phyloP scores from a whole-genome alignment of 2,329 filamentous ascomycete species.

The Diaporthe batatas region DNA sequence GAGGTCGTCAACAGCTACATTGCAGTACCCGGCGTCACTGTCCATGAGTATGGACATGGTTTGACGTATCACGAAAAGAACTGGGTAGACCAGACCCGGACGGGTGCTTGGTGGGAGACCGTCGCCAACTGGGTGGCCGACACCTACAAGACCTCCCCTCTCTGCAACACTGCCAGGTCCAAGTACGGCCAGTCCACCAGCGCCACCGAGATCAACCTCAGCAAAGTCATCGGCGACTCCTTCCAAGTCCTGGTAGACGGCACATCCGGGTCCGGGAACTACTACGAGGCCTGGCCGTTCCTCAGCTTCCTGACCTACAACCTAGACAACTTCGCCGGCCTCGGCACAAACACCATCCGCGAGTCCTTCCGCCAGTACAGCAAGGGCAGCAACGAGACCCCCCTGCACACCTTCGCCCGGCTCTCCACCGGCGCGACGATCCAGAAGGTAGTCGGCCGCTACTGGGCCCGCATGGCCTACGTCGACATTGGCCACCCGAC shows the following conservation, averaged over 20 bases:
- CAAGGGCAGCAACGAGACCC: slow-evolving; percentile 61
- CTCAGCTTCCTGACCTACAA: slow-evolving; percentile 63
- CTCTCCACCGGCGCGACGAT: slow-evolving; percentile 52
- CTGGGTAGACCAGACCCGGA: slow-evolving; percentile 60
- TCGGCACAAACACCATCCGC: slow-evolving; percentile 57
- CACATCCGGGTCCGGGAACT: slow-evolving; percentile 57
- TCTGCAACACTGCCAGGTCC: slow-evolving; percentile 57
- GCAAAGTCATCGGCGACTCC: slow-evolving; percentile 61
- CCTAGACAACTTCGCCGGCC: slow-evolving; percentile 57
- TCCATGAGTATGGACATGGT: slow-evolving; percentile 65
- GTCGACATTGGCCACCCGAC: slow-evolving; percentile 62
- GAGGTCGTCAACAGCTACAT: slow-evolving; percentile 58
- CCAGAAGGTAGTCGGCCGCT: slow-evolving; percentile 58
- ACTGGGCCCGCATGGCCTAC: slow-evolving; percentile 68
- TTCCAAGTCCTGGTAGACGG: slow-evolving; percentile 64
- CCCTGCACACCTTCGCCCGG: slow-evolving; percentile 60
- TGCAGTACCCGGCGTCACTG: slow-evolving; percentile 55
- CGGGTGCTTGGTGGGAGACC: slow-evolving; percentile 66
- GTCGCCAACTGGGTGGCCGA: slow-evolving; percentile 65
- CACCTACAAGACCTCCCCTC: slow-evolving; percentile 59
- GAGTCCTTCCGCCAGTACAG: slow-evolving; percentile 60
- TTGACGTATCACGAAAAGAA: slow-evolving; percentile 59
- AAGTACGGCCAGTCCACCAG: slow-evolving; percentile 52
- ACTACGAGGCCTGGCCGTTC: slow-evolving; percentile 67
- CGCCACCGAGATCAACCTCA: slow-evolving; percentile 56